Percentiles rank a stretch among this genome's conserved stretches.
Evolutionary conservation across 352 stramenopile genomes (phyloP).

Genomic region (Elongisporangium undulatum): DNA sequence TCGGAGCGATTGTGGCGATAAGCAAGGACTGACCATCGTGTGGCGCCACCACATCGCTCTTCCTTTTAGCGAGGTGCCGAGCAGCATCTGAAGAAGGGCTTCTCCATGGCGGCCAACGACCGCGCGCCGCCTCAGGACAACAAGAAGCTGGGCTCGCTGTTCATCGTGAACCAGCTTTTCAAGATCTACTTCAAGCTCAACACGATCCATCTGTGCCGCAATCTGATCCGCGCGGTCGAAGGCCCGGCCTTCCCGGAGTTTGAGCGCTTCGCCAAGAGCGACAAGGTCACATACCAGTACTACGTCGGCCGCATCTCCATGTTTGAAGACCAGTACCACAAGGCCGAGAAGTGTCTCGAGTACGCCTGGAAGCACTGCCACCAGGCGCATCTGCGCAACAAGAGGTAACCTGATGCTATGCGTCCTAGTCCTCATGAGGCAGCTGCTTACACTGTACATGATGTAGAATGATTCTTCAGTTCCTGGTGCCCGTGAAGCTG

Average conservation of each 20-base stretch:
- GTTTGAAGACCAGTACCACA: constrained; percentile 96
- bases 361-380: constrained; percentile 94
- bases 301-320: constrained; percentile 95
- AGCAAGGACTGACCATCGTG: neutral
- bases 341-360: constrained; percentile 92
- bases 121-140: constrained; percentile 70
- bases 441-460: neutral
- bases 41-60: neutral
- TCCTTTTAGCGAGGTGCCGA: constrained; percentile 57
- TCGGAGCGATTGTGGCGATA: neutral
- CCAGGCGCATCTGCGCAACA: constrained; percentile 81
- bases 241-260: constrained; percentile 74
- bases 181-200: constrained; percentile 96
- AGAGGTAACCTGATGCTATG: constrained; percentile 30
- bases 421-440: neutral
- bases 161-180: constrained; percentile 96
- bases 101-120: constrained; percentile 83
- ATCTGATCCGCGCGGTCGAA: constrained; percentile 88
- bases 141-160: constrained; percentile 84
- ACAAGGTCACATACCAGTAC: constrained; percentile 95
- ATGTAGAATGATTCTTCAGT: constrained; percentile 89
- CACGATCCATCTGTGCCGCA: constrained; percentile 94
- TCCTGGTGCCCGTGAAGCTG: constrained; percentile 94
- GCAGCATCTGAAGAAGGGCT: constrained; percentile 85
- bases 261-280: constrained; percentile 75